Evolutionary conservation across 805 yeast genomes (phyloP).

Genomic region (Sugiyamaella marilandica): DNA sequence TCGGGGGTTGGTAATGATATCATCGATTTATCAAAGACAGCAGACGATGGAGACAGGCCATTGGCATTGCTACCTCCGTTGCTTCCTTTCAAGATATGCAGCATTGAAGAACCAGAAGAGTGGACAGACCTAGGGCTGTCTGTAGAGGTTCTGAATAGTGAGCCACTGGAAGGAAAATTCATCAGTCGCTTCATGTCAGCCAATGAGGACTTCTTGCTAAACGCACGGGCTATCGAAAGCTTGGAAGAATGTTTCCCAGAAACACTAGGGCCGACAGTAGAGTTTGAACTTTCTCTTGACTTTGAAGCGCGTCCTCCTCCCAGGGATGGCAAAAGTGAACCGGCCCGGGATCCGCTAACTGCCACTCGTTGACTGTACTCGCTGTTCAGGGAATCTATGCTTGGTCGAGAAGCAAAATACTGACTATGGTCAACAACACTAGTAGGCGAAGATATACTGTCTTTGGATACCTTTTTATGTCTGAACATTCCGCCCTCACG

Average conservation of each 20-base stretch:
- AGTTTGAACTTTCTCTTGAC: neutral
- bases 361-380: neutral
- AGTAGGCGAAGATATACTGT: conserved; percentile 14
- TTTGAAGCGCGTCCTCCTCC: neutral
- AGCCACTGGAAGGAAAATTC: conserved; percentile 9
- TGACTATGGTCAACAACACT: conserved; percentile 7
- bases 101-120: conserved; percentile 10
- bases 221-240: conserved; percentile 5
- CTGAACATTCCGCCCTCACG: conserved; percentile 8
- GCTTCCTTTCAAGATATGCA: neutral
- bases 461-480: conserved; percentile 13
- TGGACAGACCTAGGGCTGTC: conserved; percentile 7
- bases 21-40: conserved; percentile 33
- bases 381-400: conserved; percentile 3
- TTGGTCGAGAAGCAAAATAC: conserved; percentile 8
- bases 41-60: neutral
- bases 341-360: neutral
- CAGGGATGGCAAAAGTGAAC: neutral
- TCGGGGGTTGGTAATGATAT: conserved; percentile 60
- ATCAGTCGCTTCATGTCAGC: conserved; percentile 11
- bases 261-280: neutral
- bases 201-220: conserved; percentile 9
- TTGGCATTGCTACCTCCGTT: neutral
- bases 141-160: conserved; percentile 5
- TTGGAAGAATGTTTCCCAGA: conserved; percentile 8